Percentiles rank a stretch among this genome's conserved stretches.
These are phyloP conservation scores for Rhizodiscina lignyota DNA, from an alignment of 495 filamentous ascomycete species.

Conservation along the genomic window DNA sequence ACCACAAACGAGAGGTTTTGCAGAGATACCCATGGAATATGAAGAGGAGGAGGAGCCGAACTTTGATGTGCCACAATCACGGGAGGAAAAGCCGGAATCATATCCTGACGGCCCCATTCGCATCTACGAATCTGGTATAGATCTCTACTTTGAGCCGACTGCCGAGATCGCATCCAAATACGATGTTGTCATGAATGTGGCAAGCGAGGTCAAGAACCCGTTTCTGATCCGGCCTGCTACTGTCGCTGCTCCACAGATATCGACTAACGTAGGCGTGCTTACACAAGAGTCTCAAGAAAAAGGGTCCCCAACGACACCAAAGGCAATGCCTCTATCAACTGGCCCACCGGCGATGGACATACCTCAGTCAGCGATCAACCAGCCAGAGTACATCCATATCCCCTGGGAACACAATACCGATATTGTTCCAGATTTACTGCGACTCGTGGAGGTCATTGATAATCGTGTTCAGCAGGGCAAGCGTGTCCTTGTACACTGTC, in stretches of 20 bases:
- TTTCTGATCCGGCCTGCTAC: conserved; percentile 35
- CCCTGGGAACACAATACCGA: conserved; percentile 97
- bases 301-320: conserved; percentile 22
- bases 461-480: conserved; percentile 62
- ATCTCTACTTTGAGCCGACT: conserved; percentile 79
- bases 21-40: conserved; percentile 15
- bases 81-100: conserved; percentile 71
- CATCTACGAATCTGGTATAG: conserved; percentile 88
- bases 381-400: conserved; percentile 90
- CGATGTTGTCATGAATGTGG: conserved; percentile 90
- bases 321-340: conserved; percentile 15
- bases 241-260: conserved; percentile 7
- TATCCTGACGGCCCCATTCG: conserved; percentile 86
- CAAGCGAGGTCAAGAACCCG: conserved; percentile 83
- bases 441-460: conserved; percentile 77
- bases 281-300: conserved; percentile 1
- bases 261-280: conserved; percentile 19
- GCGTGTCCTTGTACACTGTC: conserved; percentile 83
- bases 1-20: conserved; percentile 12
- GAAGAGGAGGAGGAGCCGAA: conserved; percentile 54
- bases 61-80: conserved; percentile 55
- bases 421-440: conserved; percentile 70
- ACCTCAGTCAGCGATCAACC: conserved; percentile 18
- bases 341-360: conserved; percentile 10
- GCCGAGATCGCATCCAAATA: conserved; percentile 70